Base-by-base conservation (phyloP, 805 yeast genomes). In the Maudiozyma barnettii region DNA sequence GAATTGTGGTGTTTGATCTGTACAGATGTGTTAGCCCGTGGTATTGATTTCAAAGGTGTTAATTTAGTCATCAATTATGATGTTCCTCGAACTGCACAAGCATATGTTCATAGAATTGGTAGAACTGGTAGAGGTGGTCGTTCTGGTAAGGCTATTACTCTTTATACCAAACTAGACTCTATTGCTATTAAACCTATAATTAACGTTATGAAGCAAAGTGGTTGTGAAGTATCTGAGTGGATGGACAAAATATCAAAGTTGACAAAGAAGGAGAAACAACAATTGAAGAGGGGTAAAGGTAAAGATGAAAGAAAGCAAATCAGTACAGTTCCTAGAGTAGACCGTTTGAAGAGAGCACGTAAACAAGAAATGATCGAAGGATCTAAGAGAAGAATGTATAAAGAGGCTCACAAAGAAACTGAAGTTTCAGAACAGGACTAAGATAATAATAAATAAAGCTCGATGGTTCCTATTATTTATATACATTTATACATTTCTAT, bases 121-220 rank as follows among this genome's bases (percentile, higher is more conserved):
- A 84, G 99, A 74, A 91, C 99, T 2, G 99, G 99, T 55, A 82
- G 99, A 74, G 96, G 88, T 46, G 96, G 95, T 1, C 79, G 84
- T 50, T 59, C 68, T 8, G 99, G 99, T 48, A 76, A 75, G 56
- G 97, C 98, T 0, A 78, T 93, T 18, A 93, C 99, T 0, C 82
- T 90, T 54, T 93, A 85, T 70, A 91, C 99, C 22, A 90, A 89
- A 61, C 95, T 87, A 52, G 99, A 93, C 62, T 67, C 77, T 3
- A 64, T 76, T 48, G 78, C 84, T 2, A 75, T 93, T 41, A 84
- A 85, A 61, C 84, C 93, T 9, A 85, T 93, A 39, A 77, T 91
- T 26, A 93, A 90, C 60, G 98, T 93, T 14, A 91, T 93, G 96
- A 85, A 84, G 58, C 95, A 90, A 65, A 84, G 95, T 55, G 96